These are phyloP conservation scores for Ustilago shanxiensis DNA, from an alignment of 1,284 basidiomycete species.

Conservation along the genomic window DNA sequence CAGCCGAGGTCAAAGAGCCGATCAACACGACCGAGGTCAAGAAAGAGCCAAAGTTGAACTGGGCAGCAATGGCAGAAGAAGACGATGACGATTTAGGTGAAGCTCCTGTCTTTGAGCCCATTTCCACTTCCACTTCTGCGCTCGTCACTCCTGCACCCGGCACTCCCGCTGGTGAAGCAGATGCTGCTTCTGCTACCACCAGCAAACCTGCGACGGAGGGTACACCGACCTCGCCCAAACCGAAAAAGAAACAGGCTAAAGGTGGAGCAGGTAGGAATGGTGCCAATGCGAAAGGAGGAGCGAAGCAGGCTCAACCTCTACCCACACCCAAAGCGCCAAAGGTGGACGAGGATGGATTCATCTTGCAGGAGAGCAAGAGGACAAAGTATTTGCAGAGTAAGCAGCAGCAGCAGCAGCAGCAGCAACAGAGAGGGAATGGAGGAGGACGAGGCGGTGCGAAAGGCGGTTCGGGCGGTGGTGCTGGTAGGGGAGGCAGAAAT, in stretches of 20 bases:
- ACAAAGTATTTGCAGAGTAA: conserved; percentile 47
- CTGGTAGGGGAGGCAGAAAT: conserved; percentile 21
- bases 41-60: conserved; percentile 44
- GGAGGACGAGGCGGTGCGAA: not conserved
- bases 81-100: conserved; percentile 52
- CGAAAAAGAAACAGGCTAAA: conserved; percentile 34
- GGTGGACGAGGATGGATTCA: conserved; percentile 56
- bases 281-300: conserved; percentile 12
- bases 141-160: conserved; percentile 34
- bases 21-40: conserved; percentile 29
- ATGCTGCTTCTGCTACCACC: too few species aligned
- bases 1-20: conserved; percentile 30
- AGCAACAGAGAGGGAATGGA: conserved; percentile 7
- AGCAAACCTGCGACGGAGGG: not conserved
- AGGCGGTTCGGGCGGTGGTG: conserved; percentile 9
- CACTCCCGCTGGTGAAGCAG: conserved; percentile 18
- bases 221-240: conserved; percentile 22
- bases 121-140: conserved; percentile 38
- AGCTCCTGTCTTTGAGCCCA: conserved; percentile 41
- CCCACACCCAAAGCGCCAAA: conserved; percentile 20
- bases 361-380: conserved; percentile 49
- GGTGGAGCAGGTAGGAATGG: not conserved
- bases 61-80: conserved; percentile 50
- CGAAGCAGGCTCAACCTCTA: not conserved
- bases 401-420: conserved; percentile 44